Percentiles rank a stretch among this genome's conserved stretches.
These are phyloP conservation scores for Phoenix roebelenii DNA, from an alignment of 176 grass and related monocot species.

Conservation along the genomic window DNA sequence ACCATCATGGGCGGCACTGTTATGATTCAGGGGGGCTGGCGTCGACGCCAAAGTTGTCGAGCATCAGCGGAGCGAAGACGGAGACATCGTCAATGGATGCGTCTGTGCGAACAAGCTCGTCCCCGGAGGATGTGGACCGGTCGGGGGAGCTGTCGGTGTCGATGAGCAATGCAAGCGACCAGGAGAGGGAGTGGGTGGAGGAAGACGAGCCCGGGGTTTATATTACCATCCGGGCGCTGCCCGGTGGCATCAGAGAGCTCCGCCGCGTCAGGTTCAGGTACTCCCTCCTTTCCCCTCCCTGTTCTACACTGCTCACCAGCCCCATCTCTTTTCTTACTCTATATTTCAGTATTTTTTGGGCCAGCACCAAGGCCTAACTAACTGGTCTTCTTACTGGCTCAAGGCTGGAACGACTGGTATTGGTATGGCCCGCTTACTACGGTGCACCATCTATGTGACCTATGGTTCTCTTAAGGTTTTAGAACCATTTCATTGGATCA, in stretches of 20 bases:
- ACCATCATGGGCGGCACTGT: slow-evolving; percentile 31
- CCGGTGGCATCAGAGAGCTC: slow-evolving; percentile 80
- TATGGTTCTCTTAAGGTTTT: no score
- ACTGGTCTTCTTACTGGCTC: no score
- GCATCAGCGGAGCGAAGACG: slow-evolving; percentile 83
- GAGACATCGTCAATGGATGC: slow-evolving; percentile 63
- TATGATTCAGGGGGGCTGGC: slow-evolving; percentile 40
- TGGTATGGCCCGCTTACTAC: no score
- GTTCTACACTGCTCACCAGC: no score
- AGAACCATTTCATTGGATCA: no score
- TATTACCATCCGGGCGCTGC: slow-evolving; percentile 80
- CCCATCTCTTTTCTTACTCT: no score
- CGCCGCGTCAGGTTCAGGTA: slow-evolving; percentile 90
- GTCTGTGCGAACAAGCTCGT: slow-evolving; percentile 73
- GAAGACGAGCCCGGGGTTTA: slow-evolving; percentile 97
- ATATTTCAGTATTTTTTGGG: slow-evolving; percentile 1
- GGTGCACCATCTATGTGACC: no score
- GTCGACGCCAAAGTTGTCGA: slow-evolving; percentile 83
- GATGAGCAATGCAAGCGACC: slow-evolving; percentile 82
- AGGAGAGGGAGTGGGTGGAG: slow-evolving; percentile 89
- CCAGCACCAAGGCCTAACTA: not conserved
- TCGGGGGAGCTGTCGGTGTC: slow-evolving; percentile 74
- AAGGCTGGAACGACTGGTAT: no score
- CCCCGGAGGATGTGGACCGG: slow-evolving; percentile 58
- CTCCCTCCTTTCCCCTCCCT: no score